Base-by-base conservation (phyloP, 2,329 filamentous ascomycete genomes). In the Tolypocladium sp. region DNA sequence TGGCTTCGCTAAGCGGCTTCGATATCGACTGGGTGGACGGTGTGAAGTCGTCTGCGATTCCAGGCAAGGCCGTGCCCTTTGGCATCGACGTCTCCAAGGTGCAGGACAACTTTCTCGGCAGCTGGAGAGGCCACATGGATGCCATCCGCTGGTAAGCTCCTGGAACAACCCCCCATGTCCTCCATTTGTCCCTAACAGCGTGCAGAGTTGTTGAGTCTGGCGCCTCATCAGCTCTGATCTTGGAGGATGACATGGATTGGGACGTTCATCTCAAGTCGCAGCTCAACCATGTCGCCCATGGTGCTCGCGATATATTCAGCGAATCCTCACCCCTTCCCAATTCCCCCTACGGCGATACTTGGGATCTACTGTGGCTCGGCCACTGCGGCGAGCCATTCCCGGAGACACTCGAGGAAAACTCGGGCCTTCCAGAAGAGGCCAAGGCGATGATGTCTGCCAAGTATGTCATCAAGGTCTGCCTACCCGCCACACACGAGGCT, bases 361-460 rank as follows among this genome's bases (percentile, higher is more conserved):
- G 79, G 80, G 79, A 82, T 58, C 59, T 81, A 10, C 70, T 82
- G 5, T 81, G 78, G 78, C 67, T 79, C 1, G 79, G 79, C 15
- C 76, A 79, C 60, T 64, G 80, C 76, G 59, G 75, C 72, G 25
- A 71, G 67, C 65, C 63, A 62, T 57, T 71, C 68, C 60, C 69
- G 62, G 51, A 67, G 59, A 55, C 64, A 35, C 61, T 69, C 15
- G 62, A 66, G 20, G 64, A 67, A 54, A 62, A 69, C 56, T 46
- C 17, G 27, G n/a, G 60, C 60, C 56, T 60, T n/a, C 49, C 62
- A 37, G 38, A 41, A 7, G 57, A 62, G 5, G 27, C 41, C 20
- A 62, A 59, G 55, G 25, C 44, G 1, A 55, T 56, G 27, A 58
- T 61, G 25, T 61, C 61, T 22, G 20, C 33, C 41, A 61, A 61